Evolutionary conservation across 1,284 basidiomycete species (phyloP).

Genomic region (Trichosporon sp.): DNA sequence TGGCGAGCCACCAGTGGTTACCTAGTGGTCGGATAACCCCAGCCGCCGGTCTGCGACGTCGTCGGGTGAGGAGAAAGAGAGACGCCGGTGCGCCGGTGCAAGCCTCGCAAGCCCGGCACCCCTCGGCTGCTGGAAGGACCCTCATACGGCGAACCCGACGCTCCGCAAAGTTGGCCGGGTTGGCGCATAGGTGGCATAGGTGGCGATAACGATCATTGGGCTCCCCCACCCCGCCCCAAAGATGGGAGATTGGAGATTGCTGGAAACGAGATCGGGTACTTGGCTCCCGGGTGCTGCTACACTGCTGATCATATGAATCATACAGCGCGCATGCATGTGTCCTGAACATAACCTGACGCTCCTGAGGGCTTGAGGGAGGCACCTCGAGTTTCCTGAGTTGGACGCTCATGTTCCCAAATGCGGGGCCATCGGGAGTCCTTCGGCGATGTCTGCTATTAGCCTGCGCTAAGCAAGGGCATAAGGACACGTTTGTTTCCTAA

Average conservation of each 20-base stretch:
- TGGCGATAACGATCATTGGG: background rate
- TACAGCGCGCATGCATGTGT: background rate
- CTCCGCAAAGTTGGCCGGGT: background rate
- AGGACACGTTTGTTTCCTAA: too few species aligned
- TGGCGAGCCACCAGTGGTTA: too few species aligned
- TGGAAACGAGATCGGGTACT: conserved; percentile 17
- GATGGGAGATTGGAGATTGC: conserved; percentile 3
- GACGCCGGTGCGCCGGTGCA: too few species aligned
- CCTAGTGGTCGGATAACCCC: too few species aligned
- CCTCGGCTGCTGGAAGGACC: background rate
- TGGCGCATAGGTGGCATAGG: background rate
- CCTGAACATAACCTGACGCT: background rate
- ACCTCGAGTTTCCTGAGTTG: background rate
- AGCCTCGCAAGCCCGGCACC: too few species aligned
- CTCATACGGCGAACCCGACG: background rate
- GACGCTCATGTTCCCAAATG: conserved; percentile 4
- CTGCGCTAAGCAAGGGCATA: too few species aligned
- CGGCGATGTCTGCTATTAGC: background rate
- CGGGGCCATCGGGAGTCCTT: conserved; percentile 8
- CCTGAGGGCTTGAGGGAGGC: background rate
- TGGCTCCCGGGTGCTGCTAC: background rate
- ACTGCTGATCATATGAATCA: conserved; percentile 4
- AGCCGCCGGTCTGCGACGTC: too few species aligned
- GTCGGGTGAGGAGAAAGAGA: background rate
- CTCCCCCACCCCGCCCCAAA: conserved; percentile 14